A percentile compares a stretch with the other conserved stretches of the same genome.
Conservation (phyloP, 2,329 filamentous ascomycete genomes). For the Colletotrichum noveboracense region DNA sequence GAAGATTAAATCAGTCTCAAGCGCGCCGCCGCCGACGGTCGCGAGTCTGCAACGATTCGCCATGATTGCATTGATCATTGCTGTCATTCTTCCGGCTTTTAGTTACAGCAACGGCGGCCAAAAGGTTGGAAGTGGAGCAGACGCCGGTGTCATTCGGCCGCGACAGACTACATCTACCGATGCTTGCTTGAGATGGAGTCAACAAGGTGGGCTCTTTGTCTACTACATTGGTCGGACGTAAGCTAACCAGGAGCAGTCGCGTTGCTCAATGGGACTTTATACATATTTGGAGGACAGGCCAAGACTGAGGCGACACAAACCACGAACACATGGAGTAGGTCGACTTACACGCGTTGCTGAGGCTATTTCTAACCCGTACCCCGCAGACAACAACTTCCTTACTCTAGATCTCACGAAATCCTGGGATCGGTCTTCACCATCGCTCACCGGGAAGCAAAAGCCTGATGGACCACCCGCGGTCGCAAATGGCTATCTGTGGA, state of each 20-base stretch:
- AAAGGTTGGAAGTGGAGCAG: conserved; percentile 47
- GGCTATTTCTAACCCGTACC: conserved; percentile 17
- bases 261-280: conserved; percentile 76
- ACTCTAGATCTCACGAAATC: conserved; percentile 73
- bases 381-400: conserved; percentile 72
- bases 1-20: conserved; percentile 47
- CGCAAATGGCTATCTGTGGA: conserved; percentile 78
- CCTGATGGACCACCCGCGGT: conserved; percentile 75
- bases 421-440: conserved; percentile 72
- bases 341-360: neutral
- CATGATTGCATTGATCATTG: conserved; percentile 55
- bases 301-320: conserved; percentile 62
- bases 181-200: conserved; percentile 69
- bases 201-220: conserved; percentile 54
- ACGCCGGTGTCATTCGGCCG: conserved; percentile 48
- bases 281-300: conserved; percentile 76
- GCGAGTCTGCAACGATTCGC: conserved; percentile 49
- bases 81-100: conserved; percentile 53
- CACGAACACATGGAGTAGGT: conserved; percentile 72
- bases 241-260: conserved; percentile 49
- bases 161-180: conserved; percentile 35
- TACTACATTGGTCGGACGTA: fast-evolving
- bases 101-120: conserved; percentile 46
- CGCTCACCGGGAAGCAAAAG: conserved; percentile 64
- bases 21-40: conserved; percentile 45